Conservation (phyloP, 164 flowering plant species). For the Liquidambar formosana region DNA sequence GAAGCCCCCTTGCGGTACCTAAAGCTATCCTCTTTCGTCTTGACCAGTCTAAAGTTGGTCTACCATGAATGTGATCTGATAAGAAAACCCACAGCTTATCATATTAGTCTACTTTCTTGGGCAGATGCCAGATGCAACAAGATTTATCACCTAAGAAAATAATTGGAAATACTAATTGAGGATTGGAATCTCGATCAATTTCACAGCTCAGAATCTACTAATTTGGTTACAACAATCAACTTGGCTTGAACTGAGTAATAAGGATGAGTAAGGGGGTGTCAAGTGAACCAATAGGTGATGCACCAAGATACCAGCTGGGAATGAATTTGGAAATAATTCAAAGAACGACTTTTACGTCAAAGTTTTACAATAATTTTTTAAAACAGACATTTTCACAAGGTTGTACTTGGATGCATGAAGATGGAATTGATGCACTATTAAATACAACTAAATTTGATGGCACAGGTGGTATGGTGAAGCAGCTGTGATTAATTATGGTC, state of each 20-base stretch:
- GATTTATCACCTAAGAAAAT: neutral
- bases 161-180: neutral
- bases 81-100: neutral
- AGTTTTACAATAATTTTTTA: no score
- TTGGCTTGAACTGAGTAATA: neutral
- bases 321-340: neutral
- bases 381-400: no score
- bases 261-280: neutral
- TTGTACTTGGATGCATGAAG: no score
- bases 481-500: no score
- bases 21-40: conserved; percentile 71
- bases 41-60: conserved; percentile 77
- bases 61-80: conserved; percentile 56
- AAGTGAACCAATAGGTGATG: no score
- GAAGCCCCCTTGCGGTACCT: conserved; percentile 82
- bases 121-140: neutral
- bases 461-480: no score
- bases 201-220: neutral
- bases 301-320: neutral
- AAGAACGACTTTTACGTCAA: neutral
- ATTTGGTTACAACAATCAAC: neutral
- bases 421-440: no score
- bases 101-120: neutral
- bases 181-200: neutral
- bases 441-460: no score